Conservation (phyloP, 2,329 filamentous ascomycete genomes). For the Fusarium newnesense region DNA sequence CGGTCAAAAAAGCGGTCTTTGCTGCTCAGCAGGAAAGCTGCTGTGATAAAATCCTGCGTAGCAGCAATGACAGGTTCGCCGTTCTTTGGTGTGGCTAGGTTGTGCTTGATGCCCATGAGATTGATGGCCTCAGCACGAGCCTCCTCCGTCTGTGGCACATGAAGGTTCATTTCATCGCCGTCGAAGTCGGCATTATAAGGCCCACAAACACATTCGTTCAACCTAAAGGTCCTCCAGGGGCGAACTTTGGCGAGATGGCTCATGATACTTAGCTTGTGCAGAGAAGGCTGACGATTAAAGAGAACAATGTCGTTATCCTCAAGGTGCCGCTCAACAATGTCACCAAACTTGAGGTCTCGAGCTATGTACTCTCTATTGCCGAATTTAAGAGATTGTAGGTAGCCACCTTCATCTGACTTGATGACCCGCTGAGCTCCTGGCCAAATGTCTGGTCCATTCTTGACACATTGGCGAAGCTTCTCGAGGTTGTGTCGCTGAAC, state of each 20-base stretch:
- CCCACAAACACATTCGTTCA: slow-evolving; percentile 98
- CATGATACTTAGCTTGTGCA: slow-evolving; percentile 99
- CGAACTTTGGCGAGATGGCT: slow-evolving; percentile 93
- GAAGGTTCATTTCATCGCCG: slow-evolving; percentile 98
- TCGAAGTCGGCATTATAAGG: slow-evolving; percentile 99
- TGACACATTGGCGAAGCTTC: slow-evolving; percentile 79
- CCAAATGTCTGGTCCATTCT: slow-evolving; percentile 80
- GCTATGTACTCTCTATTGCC: slow-evolving; percentile 70
- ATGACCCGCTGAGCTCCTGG: slow-evolving; percentile 88
- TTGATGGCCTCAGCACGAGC: slow-evolving; percentile 94
- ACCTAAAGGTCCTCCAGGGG: slow-evolving; percentile 93
- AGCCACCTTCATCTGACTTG: slow-evolving; percentile 73
- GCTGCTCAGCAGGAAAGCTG: slow-evolving; percentile 87
- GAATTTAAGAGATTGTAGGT: slow-evolving; percentile 81
- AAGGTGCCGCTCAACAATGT: slow-evolving; percentile 92
- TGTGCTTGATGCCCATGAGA: slow-evolving; percentile 98
- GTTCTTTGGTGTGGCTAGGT: slow-evolving; percentile 94
- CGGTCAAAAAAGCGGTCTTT: slow-evolving; percentile 95
- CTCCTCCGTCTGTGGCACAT: slow-evolving; percentile 97
- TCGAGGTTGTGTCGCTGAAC: slow-evolving; percentile 87
- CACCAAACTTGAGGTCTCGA: slow-evolving; percentile 83
- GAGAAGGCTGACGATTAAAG: slow-evolving; percentile 96
- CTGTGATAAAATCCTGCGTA: slow-evolving; percentile 99
- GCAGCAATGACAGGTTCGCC: slow-evolving; percentile 97
- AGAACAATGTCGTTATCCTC: slow-evolving; percentile 96